Conservation (phyloP, 495 filamentous ascomycete genomes). For the Aspergillus olivimuriae region DNA sequence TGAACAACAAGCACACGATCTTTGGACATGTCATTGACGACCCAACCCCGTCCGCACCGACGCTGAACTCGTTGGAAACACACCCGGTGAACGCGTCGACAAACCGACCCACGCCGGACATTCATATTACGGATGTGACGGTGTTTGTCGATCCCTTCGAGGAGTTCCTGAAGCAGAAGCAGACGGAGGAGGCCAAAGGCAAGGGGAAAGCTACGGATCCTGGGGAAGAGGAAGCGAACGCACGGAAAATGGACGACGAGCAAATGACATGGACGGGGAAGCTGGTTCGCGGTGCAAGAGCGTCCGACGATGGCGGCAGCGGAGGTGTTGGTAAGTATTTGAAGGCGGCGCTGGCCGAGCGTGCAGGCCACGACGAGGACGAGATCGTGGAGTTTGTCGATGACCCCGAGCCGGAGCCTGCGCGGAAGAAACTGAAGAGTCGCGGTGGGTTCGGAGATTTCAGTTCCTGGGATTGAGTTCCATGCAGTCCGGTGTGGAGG, state of each 20-base stretch:
- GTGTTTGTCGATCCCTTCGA: slow-evolving; percentile 95
- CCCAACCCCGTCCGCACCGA: slow-evolving; percentile 48
- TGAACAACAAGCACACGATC: slow-evolving; percentile 94
- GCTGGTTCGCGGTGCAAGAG: slow-evolving; percentile 53
- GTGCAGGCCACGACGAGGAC: slow-evolving; percentile 37
- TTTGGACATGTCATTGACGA: slow-evolving; percentile 83
- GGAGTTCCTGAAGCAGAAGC: slow-evolving; percentile 62
- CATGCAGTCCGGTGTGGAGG: too few species aligned
- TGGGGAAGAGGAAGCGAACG: slow-evolving; percentile 32
- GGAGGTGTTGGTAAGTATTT: slow-evolving; percentile 77
- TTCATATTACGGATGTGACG: slow-evolving; percentile 73
- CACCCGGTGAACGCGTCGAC: slow-evolving; percentile 59
- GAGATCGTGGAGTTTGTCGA: slow-evolving; percentile 56
- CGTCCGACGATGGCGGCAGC: slow-evolving; percentile 36
- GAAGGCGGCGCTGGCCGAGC: slow-evolving; percentile 47
- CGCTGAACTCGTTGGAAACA: slow-evolving; percentile 66
- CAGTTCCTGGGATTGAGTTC: slow-evolving; percentile 35
- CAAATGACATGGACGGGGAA: slow-evolving; percentile 90
- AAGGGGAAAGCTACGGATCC: slow-evolving; percentile 28
- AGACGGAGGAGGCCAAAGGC: slow-evolving; percentile 42
- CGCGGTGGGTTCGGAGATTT: slow-evolving; percentile 90
- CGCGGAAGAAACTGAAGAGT: slow-evolving; percentile 72
- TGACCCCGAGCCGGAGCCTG: slow-evolving; percentile 56
- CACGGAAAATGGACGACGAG: slow-evolving; percentile 76
- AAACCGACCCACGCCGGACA: slow-evolving; percentile 65